Evolutionary conservation across 306 rosid species (phyloP).

Genomic region (Dicorynia guianensis): DNA sequence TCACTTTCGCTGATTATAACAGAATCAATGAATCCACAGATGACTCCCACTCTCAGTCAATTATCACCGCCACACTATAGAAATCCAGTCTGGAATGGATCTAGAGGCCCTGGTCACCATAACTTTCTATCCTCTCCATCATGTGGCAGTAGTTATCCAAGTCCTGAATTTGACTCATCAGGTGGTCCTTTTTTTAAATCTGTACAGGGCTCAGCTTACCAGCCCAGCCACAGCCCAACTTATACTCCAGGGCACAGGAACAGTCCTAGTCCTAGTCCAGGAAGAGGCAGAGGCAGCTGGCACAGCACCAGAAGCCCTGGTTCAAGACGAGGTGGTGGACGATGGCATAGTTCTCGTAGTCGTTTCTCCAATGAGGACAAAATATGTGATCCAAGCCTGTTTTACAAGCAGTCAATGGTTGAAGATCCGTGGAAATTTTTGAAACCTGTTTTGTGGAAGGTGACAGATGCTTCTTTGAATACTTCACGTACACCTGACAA

Average conservation of each 20-base stretch:
- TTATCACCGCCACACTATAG: slow-evolving; percentile 49
- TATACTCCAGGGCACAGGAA: slow-evolving; percentile 54
- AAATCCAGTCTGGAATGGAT: slow-evolving; percentile 57
- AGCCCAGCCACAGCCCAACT: slow-evolving; percentile 54
- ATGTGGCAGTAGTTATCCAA: slow-evolving; percentile 41
- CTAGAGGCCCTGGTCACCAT: slow-evolving; percentile 51
- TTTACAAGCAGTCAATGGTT: slow-evolving; percentile 75
- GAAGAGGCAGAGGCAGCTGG: slow-evolving; percentile 62
- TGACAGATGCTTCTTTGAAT: slow-evolving; percentile 12
- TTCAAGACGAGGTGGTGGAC: slow-evolving; percentile 63
- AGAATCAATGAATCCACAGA: slow-evolving; percentile 59
- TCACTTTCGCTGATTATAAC: slow-evolving; percentile 43
- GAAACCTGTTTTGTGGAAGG: slow-evolving; percentile 62
- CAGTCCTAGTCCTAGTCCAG: slow-evolving; percentile 50
- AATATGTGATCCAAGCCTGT: slow-evolving; percentile 42
- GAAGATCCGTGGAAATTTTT: slow-evolving; percentile 89
- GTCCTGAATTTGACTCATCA: slow-evolving; percentile 56
- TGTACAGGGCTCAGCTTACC: slow-evolving; percentile 48
- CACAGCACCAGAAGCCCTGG: slow-evolving; percentile 43
- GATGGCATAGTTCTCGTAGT: slow-evolving; percentile 54
- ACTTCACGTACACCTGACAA: slow-evolving; percentile 29
- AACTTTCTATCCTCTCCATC: slow-evolving; percentile 47
- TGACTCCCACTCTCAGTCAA: slow-evolving; percentile 52
- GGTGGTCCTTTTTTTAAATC: slow-evolving; percentile 43
- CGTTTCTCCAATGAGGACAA: slow-evolving; percentile 36